Percentiles rank a stretch among this genome's conserved stretches.
Evolutionary conservation across 768 basidiomycete species (phyloP).

Genomic region (Cubamyces lactineus): DNA sequence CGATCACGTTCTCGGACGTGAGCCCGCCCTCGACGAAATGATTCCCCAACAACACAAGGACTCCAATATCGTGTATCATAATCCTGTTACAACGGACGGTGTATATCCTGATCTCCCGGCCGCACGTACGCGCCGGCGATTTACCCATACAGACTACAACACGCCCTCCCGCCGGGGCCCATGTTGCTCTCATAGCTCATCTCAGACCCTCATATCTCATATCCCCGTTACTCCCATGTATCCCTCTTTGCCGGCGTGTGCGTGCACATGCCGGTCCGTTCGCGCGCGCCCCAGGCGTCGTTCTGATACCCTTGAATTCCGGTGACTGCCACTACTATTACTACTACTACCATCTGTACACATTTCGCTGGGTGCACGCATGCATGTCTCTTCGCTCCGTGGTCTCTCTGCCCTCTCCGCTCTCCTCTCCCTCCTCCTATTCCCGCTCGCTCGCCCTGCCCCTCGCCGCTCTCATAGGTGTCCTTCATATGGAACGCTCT

Average conservation of each 20-base stretch:
- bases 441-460: not conserved
- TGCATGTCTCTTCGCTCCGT: constrained; percentile 3
- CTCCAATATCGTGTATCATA: constrained; percentile 17
- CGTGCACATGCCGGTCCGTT: not conserved
- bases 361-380: constrained; percentile 19
- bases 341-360: constrained; percentile 20
- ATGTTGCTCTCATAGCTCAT: not conserved
- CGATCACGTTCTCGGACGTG: constrained; percentile 44
- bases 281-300: not conserved
- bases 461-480: constrained; percentile 7
- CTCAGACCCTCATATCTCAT: not conserved
- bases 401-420: not conserved
- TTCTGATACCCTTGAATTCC: constrained; percentile 14
- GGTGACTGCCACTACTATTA: constrained; percentile 8
- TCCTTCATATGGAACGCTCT: constrained; percentile 16
- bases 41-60: not conserved
- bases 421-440: not conserved
- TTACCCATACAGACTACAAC: constrained; percentile 10
- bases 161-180: not conserved
- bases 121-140: not conserved
- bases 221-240: not conserved
- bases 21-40: constrained; percentile 14
- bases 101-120: not conserved
- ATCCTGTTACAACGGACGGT: constrained; percentile 1
- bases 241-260: not conserved